Base-by-base conservation (phyloP, 2,329 filamentous ascomycete species). In the Aspergillus pseudonomiae region DNA sequence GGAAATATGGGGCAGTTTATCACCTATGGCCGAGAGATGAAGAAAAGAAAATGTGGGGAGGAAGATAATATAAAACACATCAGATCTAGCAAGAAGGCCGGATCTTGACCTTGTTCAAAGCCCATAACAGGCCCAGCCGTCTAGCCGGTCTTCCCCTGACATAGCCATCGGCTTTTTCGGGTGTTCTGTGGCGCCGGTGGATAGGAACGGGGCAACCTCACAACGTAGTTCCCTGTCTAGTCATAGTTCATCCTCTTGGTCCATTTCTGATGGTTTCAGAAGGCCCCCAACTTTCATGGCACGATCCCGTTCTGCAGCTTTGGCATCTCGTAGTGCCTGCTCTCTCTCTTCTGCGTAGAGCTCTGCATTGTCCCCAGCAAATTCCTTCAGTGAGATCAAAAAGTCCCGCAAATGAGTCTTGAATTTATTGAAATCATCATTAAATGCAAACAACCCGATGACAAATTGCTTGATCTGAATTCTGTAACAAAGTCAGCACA, bases 371-470 rank as follows among this genome's bases (percentile, higher is more conserved):
- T 99, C 95, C 59, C 92, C 95, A 0, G 93, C 89, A 73, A 98
- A 99, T 80, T 99, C 96, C 81, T 97, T 97, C 70, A 99, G 84
- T 26, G 94, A 96, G 73, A 99, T 96, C 70, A 99, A 83, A 87
- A 99, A 99, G 80, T 99, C 95, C 69, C 95, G 93, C 59, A 99
- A 84, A 73, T 96, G 93, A 61, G 97, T 88, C 78, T 97, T 96
- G 89, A 99, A 99, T 77, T 93, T 93, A 75, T 92, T 91, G 68
- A 96, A 89, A 74, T 96, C 91, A 62, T 91, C 91, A 77, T 97
- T 98, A 70, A 92, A 86, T 7, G 89, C 87, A 79, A 99, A 97
- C 12, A 99, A 82, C 12, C 92, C 92, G 71, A 96, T 89, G 58
- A 98, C 94, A 78, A 99, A 99, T 61, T 87, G 86, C 68, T 90